Conservation (phyloP, 768 basidiomycete genomes). For the Polyporus arcularius region DNA sequence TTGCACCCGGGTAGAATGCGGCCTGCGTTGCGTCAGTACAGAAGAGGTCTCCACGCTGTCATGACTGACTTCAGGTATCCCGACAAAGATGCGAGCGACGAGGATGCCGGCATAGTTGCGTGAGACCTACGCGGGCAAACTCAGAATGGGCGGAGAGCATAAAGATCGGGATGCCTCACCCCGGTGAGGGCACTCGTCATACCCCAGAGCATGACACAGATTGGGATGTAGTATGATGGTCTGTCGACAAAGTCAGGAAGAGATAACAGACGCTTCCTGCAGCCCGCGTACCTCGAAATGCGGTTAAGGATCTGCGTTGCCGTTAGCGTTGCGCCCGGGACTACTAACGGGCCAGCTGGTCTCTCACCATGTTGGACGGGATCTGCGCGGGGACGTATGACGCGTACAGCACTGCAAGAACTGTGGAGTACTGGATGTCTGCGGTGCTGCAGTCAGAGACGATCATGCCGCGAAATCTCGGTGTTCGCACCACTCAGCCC, state of each 20-base stretch:
- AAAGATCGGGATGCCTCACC: slow-evolving; percentile 33
- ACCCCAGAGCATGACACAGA: slow-evolving; percentile 64
- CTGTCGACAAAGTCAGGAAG: slow-evolving; percentile 30
- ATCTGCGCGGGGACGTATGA: slow-evolving; percentile 67
- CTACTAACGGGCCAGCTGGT: not conserved
- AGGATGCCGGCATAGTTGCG: slow-evolving; percentile 55
- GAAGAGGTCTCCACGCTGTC: not conserved
- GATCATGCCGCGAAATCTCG: not conserved
- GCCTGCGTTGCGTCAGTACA: slow-evolving; percentile 34
- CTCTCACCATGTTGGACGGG: slow-evolving; percentile 63
- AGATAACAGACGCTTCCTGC: too few species aligned
- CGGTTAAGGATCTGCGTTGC: slow-evolving; percentile 51
- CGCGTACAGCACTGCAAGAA: slow-evolving; percentile 55
- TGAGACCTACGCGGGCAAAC: slow-evolving; percentile 43
- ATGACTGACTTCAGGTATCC: slow-evolving; percentile 52
- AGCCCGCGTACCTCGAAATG: slow-evolving; percentile 44
- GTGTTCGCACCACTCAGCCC: slow-evolving; percentile 30
- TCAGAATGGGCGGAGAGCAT: not conserved
- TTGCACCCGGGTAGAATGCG: slow-evolving; percentile 64
- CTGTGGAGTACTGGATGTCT: slow-evolving; percentile 55
- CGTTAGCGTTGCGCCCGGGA: slow-evolving; percentile 4
- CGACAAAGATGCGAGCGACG: slow-evolving; percentile 60
- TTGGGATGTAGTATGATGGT: slow-evolving; percentile 62
- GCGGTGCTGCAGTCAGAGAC: not conserved
- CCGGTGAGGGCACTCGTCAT: slow-evolving; percentile 64